Percentiles rank a stretch among this genome's conserved stretches.
phyloP scores from a whole-genome alignment of 805 yeast species.

The Candida ovalis region DNA sequence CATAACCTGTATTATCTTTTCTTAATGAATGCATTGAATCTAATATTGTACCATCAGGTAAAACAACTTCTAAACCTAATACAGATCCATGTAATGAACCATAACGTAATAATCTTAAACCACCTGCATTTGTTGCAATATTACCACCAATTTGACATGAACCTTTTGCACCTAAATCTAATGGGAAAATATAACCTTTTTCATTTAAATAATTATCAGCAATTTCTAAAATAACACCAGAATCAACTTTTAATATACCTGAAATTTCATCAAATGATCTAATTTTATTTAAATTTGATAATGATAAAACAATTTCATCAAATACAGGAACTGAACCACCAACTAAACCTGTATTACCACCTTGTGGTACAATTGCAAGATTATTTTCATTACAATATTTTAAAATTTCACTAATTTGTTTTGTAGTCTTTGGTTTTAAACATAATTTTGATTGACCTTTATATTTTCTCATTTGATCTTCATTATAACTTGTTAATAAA shows the following conservation, averaged over 20 bases:
- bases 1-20: constrained; percentile 95
- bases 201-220: constrained; percentile 79
- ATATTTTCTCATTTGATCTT: constrained; percentile 94
- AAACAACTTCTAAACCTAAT: constrained; percentile 86
- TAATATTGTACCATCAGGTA: constrained; percentile 81
- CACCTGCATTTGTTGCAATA: constrained; percentile 96
- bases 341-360: constrained; percentile 94
- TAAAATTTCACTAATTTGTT: constrained; percentile 72
- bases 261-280: constrained; percentile 77
- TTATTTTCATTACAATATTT: constrained; percentile 74
- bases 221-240: constrained; percentile 83
- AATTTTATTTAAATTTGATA: constrained; percentile 68
- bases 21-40: constrained; percentile 80
- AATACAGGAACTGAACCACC: constrained; percentile 93
- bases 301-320: constrained; percentile 79
- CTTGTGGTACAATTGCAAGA: constrained; percentile 91
- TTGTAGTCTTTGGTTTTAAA: constrained; percentile 75
- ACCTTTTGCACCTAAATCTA: constrained; percentile 95
- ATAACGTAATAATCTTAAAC: constrained; percentile 78
- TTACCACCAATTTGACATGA: constrained; percentile 95
- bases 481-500: constrained; percentile 70
- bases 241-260: constrained; percentile 85
- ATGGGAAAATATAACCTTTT: constrained; percentile 85
- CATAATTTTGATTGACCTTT: constrained; percentile 81
- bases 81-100: constrained; percentile 93